These are phyloP conservation scores for Cytospora paraplurivora DNA, from an alignment of 2,329 filamentous ascomycete genomes.

Conservation along the genomic window DNA sequence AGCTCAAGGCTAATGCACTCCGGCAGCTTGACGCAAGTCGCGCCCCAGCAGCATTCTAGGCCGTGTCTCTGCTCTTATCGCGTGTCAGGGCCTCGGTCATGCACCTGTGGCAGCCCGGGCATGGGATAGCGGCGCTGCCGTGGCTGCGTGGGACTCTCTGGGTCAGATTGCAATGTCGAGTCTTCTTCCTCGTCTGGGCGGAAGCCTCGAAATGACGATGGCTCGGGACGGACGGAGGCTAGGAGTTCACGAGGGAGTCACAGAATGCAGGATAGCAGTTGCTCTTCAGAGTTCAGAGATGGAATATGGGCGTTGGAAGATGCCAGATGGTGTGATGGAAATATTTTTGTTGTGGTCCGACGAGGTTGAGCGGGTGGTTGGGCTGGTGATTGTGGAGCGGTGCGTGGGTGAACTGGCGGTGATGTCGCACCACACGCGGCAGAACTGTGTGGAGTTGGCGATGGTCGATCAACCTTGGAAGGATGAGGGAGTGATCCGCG, in stretches of 20 bases:
- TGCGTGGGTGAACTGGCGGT: conserved; percentile 13
- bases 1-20: conserved; percentile 34
- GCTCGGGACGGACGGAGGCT: background rate
- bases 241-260: background rate
- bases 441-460: background rate
- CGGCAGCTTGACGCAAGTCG: conserved; percentile 23
- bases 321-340: background rate
- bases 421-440: background rate
- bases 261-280: background rate
- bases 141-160: too few species aligned
- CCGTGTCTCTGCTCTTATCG: conserved; percentile 9
- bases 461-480: background rate
- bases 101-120: too few species aligned
- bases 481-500: too few species aligned
- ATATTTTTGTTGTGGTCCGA: conserved; percentile 19
- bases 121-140: too few species aligned
- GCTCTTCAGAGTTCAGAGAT: background rate
- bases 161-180: background rate
- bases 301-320: background rate
- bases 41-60: conserved; percentile 27
- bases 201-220: background rate
- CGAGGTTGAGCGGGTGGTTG: conserved; percentile 16
- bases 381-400: conserved; percentile 6
- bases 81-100: conserved; percentile 10
- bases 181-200: background rate